Evolutionary conservation across 148 eudicot genomes (phyloP).

Genomic region (Amaranthus hypochondriacus): DNA sequence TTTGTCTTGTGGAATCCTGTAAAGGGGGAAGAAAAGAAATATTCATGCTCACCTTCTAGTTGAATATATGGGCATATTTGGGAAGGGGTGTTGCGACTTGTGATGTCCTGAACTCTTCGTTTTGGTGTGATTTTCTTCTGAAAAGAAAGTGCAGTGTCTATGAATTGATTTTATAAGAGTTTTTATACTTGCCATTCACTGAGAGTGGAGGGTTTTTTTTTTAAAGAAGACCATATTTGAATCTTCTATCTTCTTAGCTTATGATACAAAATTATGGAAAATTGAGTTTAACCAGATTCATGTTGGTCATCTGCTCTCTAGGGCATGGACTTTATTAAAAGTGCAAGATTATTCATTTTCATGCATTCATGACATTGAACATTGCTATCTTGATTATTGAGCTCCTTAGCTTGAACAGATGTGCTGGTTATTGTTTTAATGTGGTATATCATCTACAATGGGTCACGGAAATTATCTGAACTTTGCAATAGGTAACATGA

Average conservation of each 20-base stretch:
- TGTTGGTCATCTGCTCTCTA: neutral
- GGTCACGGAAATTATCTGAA: slow-evolving; percentile 27
- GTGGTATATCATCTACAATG: slow-evolving; percentile 37
- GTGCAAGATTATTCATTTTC: neutral
- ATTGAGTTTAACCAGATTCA: too few species aligned
- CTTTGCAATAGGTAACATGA: slow-evolving; percentile 31
- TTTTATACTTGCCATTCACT: neutral
- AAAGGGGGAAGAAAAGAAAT: too few species aligned
- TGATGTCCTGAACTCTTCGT: too few species aligned
- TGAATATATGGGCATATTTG: too few species aligned
- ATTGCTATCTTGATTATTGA: neutral
- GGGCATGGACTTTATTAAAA: neutral
- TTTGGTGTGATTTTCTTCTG: neutral
- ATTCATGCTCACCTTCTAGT: too few species aligned
- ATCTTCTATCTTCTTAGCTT: neutral
- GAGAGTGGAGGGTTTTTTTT: neutral
- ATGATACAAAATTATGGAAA: neutral
- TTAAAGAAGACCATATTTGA: neutral
- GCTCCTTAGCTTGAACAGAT: slow-evolving; percentile 36
- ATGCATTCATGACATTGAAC: neutral
- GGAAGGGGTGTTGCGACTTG: too few species aligned
- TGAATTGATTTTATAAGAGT: neutral
- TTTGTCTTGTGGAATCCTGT: too few species aligned
- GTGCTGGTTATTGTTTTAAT: slow-evolving; percentile 32
- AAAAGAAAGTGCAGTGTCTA: neutral